Percentiles rank a stretch among this genome's conserved stretches.
phyloP scores from a whole-genome alignment of 768 basidiomycete species.

The Leucocoprinus leucothites region DNA sequence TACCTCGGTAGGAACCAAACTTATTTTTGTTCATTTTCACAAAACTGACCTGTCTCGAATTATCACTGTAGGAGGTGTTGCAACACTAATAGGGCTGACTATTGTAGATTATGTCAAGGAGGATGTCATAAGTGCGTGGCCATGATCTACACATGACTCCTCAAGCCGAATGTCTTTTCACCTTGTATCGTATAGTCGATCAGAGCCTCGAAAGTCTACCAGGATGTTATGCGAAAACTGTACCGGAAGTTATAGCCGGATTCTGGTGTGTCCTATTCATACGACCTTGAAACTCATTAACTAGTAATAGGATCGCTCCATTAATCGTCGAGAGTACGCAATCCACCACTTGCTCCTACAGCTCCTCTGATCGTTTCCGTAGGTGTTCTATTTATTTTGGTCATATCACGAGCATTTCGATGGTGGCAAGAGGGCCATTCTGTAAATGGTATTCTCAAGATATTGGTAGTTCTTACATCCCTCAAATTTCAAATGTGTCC shows the following conservation, averaged over 20 bases:
- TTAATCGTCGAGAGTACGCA: slow-evolving; percentile 26
- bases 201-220: slow-evolving; percentile 18
- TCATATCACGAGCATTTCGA: slow-evolving; percentile 20
- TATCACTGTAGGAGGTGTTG: slow-evolving; percentile 18
- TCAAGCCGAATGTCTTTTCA: too few relatives aligned
- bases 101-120: slow-evolving; percentile 26
- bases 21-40: background rate
- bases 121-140: slow-evolving; percentile 21
- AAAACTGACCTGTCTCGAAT: background rate
- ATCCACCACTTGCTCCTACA: background rate
- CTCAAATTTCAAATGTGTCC: too few relatives aligned
- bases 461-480: slow-evolving; percentile 18
- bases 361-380: background rate
- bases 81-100: slow-evolving; percentile 21
- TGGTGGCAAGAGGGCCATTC: slow-evolving; percentile 25
- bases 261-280: slow-evolving; percentile 20
- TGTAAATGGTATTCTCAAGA: slow-evolving; percentile 19
- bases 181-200: slow-evolving; percentile 17
- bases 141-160: background rate
- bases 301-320: slow-evolving; percentile 20
- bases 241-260: slow-evolving; percentile 25
- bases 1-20: slow-evolving; percentile 19
- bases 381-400: slow-evolving; percentile 23
- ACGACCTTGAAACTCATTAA: too few relatives aligned
- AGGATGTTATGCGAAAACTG: slow-evolving; percentile 26